phyloP scores from a whole-genome alignment of 257 asterid genomes.

The Buddleja alternifolia region DNA sequence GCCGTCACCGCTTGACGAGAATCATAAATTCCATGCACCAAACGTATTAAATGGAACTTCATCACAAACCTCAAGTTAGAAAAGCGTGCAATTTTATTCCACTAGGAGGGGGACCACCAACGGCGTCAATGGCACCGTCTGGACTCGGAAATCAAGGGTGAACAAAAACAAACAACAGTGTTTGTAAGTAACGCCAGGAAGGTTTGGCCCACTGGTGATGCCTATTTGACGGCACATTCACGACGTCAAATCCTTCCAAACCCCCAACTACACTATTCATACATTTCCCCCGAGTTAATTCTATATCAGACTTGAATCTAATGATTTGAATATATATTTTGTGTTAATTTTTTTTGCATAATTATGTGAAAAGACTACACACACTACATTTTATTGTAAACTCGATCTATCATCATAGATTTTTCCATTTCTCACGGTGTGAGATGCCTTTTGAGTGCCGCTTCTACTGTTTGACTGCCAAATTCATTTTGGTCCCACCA shows the following conservation, averaged over 20 bases:
- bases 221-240: background rate
- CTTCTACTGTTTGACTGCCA: slow-evolving; percentile 21
- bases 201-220: background rate
- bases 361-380: no score
- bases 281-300: no score
- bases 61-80: background rate
- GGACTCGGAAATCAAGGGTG: slow-evolving; percentile 3
- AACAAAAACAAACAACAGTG: background rate
- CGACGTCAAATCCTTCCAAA: background rate
- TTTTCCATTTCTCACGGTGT: background rate
- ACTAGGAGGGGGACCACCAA: slow-evolving; percentile 23
- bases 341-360: no score
- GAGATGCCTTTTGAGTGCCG: background rate
- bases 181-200: background rate
- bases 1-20: slow-evolving; percentile 23
- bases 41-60: slow-evolving; percentile 22
- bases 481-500: slow-evolving; percentile 17
- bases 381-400: no score
- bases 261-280: background rate
- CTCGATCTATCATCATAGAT: no score
- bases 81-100: slow-evolving; percentile 16
- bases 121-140: slow-evolving; percentile 14
- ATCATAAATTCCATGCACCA: slow-evolving; percentile 21
- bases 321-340: no score
- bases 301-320: no score